Evolutionary conservation across 345 rosid species (phyloP).

Genomic region (Erucastrum elatum): DNA sequence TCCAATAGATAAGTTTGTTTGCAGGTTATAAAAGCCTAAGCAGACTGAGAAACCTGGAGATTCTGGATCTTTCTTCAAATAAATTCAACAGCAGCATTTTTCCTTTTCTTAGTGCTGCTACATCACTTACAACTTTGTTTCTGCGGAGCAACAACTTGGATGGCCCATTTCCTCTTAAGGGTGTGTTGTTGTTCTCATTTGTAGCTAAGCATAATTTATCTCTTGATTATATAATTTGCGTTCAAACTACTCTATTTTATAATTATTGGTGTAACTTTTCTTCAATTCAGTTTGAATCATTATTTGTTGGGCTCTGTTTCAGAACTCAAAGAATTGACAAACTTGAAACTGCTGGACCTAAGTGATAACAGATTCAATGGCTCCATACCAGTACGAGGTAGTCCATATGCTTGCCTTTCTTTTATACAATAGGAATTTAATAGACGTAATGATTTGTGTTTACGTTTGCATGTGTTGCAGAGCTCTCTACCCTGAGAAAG

Average conservation of each 20-base stretch:
- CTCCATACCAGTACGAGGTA: not conserved
- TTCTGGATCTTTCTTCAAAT: too few species aligned
- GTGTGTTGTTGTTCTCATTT: not conserved
- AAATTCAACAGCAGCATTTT: too few species aligned
- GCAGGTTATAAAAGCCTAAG: not conserved
- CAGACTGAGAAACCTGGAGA: not conserved
- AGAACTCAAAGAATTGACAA: not conserved
- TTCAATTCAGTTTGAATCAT: not conserved
- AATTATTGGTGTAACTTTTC: not conserved
- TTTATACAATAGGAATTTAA: not conserved
- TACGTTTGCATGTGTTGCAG: not conserved
- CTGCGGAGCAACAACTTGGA: not conserved
- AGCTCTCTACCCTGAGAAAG: not conserved
- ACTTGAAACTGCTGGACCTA: not conserved
- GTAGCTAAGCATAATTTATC: not conserved
- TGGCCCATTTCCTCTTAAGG: not conserved
- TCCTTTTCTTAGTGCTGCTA: not conserved
- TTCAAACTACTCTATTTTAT: not conserved
- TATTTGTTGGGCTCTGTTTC: not conserved
- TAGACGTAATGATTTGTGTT: not conserved
- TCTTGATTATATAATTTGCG: not conserved
- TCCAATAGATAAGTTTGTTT: not conserved
- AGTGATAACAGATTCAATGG: not conserved
- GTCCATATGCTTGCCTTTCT: not conserved
- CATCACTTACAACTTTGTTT: not conserved